Evolutionary conservation across 1,284 basidiomycete genomes (phyloP).

Genomic region (Tranzscheliella williamsii): DNA sequence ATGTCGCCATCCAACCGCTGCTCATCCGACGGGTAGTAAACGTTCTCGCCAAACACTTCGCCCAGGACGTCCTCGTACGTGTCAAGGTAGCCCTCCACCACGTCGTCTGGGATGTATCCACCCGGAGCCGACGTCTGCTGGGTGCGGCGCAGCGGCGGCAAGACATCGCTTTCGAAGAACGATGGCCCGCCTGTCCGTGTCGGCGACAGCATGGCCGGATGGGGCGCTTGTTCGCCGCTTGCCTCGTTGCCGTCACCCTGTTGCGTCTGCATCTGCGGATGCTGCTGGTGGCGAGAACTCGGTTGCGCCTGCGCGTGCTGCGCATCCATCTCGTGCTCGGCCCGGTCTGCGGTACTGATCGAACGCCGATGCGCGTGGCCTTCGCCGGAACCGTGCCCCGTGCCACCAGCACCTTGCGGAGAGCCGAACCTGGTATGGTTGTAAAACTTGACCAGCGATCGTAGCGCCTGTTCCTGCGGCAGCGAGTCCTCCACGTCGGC

Average conservation of each 20-base stretch:
- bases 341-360: constrained; percentile 35
- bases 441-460: constrained; percentile 88
- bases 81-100: constrained; percentile 65
- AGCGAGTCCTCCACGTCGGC: constrained; percentile 73
- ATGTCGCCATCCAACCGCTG: background rate
- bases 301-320: constrained; percentile 13
- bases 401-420: constrained; percentile 8
- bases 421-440: constrained; percentile 60
- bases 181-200: constrained; percentile 19
- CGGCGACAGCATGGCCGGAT: constrained; percentile 20
- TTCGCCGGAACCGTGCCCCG: constrained; percentile 29
- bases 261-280: constrained; percentile 6
- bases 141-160: constrained; percentile 63
- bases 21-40: constrained; percentile 13
- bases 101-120: constrained; percentile 64
- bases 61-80: constrained; percentile 66
- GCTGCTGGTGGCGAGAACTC: constrained; percentile 5
- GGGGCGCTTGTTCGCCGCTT: constrained; percentile 6
- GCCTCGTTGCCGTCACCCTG: background rate
- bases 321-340: constrained; percentile 8
- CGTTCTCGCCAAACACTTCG: constrained; percentile 63
- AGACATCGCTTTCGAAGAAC: constrained; percentile 64
- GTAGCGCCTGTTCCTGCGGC: constrained; percentile 94
- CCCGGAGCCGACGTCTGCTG: constrained; percentile 58
- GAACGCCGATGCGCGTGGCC: constrained; percentile 40